phyloP scores from a whole-genome alignment of 192 early-diverging fungal genomes.

The Jimgerdemannia flammicorona region DNA sequence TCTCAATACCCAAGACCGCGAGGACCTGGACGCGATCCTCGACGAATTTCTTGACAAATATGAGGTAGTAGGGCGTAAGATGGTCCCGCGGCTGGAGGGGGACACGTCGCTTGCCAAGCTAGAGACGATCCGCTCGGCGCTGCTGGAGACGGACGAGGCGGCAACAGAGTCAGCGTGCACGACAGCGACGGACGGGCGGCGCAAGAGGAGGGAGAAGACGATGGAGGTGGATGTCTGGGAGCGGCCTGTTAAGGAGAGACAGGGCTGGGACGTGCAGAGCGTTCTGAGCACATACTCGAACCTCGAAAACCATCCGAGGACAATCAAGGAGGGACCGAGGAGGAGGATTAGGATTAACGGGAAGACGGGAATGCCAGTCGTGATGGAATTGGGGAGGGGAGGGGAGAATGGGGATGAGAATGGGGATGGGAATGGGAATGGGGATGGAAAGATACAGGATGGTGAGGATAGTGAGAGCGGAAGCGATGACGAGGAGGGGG shows the following conservation, averaged over 20 bases:
- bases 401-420: constrained; percentile 28
- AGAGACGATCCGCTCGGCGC: constrained; percentile 52
- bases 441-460: constrained; percentile 10
- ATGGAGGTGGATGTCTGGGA: constrained; percentile 41
- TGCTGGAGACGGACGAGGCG: constrained; percentile 39
- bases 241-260: constrained; percentile 47
- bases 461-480: constrained; percentile 7
- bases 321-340: constrained; percentile 65
- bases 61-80: constrained; percentile 65
- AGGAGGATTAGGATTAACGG: constrained; percentile 65
- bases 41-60: constrained; percentile 78
- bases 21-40: constrained; percentile 71
- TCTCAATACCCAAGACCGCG: constrained; percentile 50
- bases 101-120: constrained; percentile 56
- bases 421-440: constrained; percentile 24
- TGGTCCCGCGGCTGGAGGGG: constrained; percentile 66
- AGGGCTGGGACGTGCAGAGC: constrained; percentile 90
- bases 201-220: constrained; percentile 29
- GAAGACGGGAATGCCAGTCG: constrained; percentile 69
- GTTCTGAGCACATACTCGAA: constrained; percentile 90
- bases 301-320: constrained; percentile 86
- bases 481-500: constrained; percentile 23
- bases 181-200: constrained; percentile 12
- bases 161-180: constrained; percentile 19
- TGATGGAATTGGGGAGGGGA: constrained; percentile 45